Percentiles rank a stretch among this genome's conserved stretches.
These are phyloP conservation scores for Trametes pubescens DNA, from an alignment of 1,284 basidiomycete species.

Conservation along the genomic window DNA sequence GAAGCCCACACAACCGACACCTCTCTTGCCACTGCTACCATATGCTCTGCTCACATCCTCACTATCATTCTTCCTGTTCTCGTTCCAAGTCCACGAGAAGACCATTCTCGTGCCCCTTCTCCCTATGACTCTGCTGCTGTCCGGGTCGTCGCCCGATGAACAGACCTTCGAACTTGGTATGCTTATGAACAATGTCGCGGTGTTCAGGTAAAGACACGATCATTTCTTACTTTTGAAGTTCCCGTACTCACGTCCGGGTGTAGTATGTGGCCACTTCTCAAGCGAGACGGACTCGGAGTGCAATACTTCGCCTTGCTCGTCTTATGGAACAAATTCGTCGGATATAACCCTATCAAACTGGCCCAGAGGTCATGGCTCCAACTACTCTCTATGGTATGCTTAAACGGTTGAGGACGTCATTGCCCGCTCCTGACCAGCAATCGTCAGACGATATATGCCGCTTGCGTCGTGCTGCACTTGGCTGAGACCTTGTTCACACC, in stretches of 20 bases:
- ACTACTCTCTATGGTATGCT: constrained; percentile 64
- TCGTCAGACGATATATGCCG: constrained; percentile 64
- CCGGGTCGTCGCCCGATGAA: constrained; percentile 61
- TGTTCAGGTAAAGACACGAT: constrained; percentile 80
- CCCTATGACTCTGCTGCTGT: constrained; percentile 83
- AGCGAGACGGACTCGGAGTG: constrained; percentile 79
- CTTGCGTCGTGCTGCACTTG: constrained; percentile 66
- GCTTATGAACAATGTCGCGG: constrained; percentile 85
- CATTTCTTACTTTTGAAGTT: constrained; percentile 9
- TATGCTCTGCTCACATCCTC: constrained; percentile 78
- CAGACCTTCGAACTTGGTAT: constrained; percentile 81
- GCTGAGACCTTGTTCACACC: constrained; percentile 69
- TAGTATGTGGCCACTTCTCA: constrained; percentile 92
- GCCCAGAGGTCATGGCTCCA: constrained; percentile 57
- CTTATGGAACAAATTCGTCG: constrained; percentile 86
- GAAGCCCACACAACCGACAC: constrained; percentile 41
- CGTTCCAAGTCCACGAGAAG: constrained; percentile 97
- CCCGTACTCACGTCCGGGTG: constrained; percentile 1
- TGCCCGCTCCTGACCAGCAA: background rate
- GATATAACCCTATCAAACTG: constrained; percentile 69
- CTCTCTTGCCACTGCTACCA: constrained; percentile 68
- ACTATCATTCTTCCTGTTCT: constrained; percentile 94
- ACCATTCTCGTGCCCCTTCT: constrained; percentile 89
- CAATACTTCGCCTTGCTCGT: constrained; percentile 75
- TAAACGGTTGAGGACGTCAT: constrained; percentile 15